A percentile compares a stretch with the other conserved stretches of the same genome.
Conservation (phyloP, 352 stramenopile genomes). For the Phytophthora rubi region DNA sequence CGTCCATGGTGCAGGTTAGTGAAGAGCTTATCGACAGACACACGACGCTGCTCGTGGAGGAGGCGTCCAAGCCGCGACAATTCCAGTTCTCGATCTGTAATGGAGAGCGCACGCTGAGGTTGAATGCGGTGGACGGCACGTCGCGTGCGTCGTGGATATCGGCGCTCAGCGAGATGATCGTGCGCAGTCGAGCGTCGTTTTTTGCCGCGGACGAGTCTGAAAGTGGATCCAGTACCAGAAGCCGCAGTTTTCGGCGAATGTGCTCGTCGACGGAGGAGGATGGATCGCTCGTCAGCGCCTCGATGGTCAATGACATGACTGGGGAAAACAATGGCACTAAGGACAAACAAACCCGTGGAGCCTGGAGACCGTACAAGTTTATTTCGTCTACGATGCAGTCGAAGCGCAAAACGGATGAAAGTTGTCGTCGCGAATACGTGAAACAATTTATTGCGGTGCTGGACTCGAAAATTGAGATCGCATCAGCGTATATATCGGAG, state of each 20-base stretch:
- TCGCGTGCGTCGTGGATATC: conserved; percentile 73
- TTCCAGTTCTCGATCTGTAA: conserved; percentile 88
- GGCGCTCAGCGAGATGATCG: conserved; percentile 83
- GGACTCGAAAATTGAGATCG: conserved; percentile 44
- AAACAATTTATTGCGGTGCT: conserved; percentile 57
- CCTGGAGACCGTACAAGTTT: conserved; percentile 82
- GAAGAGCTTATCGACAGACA: conserved; percentile 80
- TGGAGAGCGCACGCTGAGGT: conserved; percentile 61
- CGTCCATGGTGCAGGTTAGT: conserved; percentile 74
- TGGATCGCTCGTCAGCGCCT: conserved; percentile 36
- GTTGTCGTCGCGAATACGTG: conserved; percentile 57
- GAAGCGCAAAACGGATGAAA: conserved; percentile 49
- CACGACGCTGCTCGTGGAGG: conserved; percentile 72
- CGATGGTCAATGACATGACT: conserved; percentile 41
- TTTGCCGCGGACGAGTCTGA: conserved; percentile 78
- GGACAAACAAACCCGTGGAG: conserved; percentile 32
- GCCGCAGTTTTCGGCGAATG: conserved; percentile 55
- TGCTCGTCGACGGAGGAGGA: conserved; percentile 70
- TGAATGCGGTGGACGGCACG: conserved; percentile 74
- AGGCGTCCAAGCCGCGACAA: conserved; percentile 67
- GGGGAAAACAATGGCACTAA: conserved; percentile 28
- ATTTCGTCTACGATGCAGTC: conserved; percentile 80
- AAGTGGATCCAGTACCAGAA: conserved; percentile 48
- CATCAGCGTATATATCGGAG: conserved; percentile 51
- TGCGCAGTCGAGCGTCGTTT: conserved; percentile 79